These are phyloP conservation scores for Cercospora janseana DNA, from an alignment of 2,329 filamentous ascomycete species.

Conservation along the genomic window DNA sequence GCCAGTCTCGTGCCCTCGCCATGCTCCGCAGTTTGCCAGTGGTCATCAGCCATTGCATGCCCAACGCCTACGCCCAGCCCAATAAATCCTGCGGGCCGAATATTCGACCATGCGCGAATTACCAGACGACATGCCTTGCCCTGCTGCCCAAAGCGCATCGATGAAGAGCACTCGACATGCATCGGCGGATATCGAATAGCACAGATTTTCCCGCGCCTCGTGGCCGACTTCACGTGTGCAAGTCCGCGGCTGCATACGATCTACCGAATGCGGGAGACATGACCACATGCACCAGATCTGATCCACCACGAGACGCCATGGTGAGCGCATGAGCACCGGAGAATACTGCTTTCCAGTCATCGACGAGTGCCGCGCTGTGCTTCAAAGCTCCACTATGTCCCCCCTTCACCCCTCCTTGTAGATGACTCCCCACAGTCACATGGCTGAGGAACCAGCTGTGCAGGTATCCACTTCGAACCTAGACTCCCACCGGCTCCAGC, in stretches of 20 bases:
- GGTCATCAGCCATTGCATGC: neutral
- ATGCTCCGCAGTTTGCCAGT: conserved; percentile 11
- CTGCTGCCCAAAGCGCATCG: conserved; percentile 10
- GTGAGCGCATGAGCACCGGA: conserved; percentile 9
- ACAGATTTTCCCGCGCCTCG: no score
- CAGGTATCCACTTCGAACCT: neutral
- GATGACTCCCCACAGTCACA: conserved; percentile 8
- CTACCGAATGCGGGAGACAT: no score
- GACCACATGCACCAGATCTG: conserved; percentile 7
- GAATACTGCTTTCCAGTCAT: neutral
- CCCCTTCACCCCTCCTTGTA: conserved; percentile 2
- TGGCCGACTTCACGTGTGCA: no score
- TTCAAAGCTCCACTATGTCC: conserved; percentile 4
- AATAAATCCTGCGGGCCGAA: neutral
- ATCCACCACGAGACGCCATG: conserved; percentile 10
- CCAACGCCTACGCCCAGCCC: neutral
- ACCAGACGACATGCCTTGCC: neutral
- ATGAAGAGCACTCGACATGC: no score
- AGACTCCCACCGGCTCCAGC: neutral
- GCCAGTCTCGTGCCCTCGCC: neutral
- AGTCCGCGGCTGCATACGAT: no score
- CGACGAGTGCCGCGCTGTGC: conserved; percentile 1
- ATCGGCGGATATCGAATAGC: no score
- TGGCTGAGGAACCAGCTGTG: neutral
- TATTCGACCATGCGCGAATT: neutral